A percentile compares a stretch with the other conserved stretches of the same genome.
phyloP scores from a whole-genome alignment of 2,329 filamentous ascomycete species.

The Magnaporthiopsis incrustans region DNA sequence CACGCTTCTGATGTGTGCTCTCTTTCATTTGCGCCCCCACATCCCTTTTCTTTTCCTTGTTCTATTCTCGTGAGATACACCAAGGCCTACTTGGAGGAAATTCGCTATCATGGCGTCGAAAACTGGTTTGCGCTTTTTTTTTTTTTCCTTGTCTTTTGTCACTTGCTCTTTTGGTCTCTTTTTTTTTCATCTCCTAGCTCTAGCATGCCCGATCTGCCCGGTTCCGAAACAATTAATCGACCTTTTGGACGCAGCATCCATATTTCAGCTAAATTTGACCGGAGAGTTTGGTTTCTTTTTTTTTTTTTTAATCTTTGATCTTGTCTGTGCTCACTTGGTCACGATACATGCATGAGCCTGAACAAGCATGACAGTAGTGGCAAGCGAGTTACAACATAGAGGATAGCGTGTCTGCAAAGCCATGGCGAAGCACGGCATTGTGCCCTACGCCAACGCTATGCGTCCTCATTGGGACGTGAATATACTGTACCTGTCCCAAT shows the following conservation, averaged over 20 bases:
- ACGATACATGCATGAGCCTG: neutral
- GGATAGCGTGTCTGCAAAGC: too few species aligned
- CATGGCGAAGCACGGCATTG: too few species aligned
- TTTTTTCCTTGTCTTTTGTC: neutral
- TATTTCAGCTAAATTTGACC: neutral
- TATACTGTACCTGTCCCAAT: too few species aligned
- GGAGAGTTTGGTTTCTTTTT: too few species aligned
- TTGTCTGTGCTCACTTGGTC: too few species aligned
- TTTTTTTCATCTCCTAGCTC: neutral
- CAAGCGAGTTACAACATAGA: too few species aligned
- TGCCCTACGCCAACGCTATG: too few species aligned
- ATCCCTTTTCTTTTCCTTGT: neutral
- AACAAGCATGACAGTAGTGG: too few species aligned
- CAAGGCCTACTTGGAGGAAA: neutral
- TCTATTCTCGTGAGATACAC: neutral
- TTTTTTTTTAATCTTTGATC: neutral
- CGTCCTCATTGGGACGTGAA: too few species aligned
- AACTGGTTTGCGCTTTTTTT: neutral
- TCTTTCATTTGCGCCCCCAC: neutral
- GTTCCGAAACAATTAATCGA: neutral
- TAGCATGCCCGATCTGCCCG: neutral
- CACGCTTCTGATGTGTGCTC: constrained; percentile 1
- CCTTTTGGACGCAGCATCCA: neutral
- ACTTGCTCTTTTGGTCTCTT: neutral
- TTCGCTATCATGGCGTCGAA: neutral